Evolutionary conservation across 1,284 basidiomycete genomes (phyloP).

Genomic region (Rhodotorula sp.): DNA sequence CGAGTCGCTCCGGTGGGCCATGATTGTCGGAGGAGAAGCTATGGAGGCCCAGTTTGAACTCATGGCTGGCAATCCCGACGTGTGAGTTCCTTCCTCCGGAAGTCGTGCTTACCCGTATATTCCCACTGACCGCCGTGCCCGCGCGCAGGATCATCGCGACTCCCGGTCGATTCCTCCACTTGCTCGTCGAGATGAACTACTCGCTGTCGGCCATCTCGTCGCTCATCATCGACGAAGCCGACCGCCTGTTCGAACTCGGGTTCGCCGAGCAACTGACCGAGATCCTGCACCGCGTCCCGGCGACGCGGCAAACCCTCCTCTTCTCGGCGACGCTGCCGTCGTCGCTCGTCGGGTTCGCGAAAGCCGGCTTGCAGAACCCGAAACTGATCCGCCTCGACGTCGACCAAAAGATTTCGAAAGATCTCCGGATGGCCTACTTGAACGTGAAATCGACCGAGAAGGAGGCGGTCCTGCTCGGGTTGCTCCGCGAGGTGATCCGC

Average conservation of each 20-base stretch:
- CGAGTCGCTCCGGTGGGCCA: slow-evolving; percentile 80
- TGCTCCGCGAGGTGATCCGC: slow-evolving; percentile 82
- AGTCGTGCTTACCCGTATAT: not conserved
- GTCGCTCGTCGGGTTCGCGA: slow-evolving; percentile 94
- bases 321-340: slow-evolving; percentile 97
- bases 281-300: slow-evolving; percentile 82
- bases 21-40: slow-evolving; percentile 93
- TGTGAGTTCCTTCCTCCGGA: slow-evolving; percentile 60
- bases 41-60: slow-evolving; percentile 96
- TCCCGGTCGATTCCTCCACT: slow-evolving; percentile 91
- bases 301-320: slow-evolving; percentile 82
- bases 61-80: slow-evolving; percentile 90
- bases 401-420: slow-evolving; percentile 91
- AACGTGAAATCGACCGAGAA: slow-evolving; percentile 91
- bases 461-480: slow-evolving; percentile 81
- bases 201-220: slow-evolving; percentile 86
- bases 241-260: slow-evolving; percentile 90
- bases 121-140: not conserved
- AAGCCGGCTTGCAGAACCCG: slow-evolving; percentile 90
- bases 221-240: slow-evolving; percentile 97
- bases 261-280: slow-evolving; percentile 90
- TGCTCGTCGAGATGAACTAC: slow-evolving; percentile 95
- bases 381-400: slow-evolving; percentile 92
- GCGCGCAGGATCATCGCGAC: slow-evolving; percentile 83
- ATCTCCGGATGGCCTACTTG: slow-evolving; percentile 92